A percentile compares a stretch with the other conserved stretches of the same genome.
Conservation (phyloP, 2,329 filamentous ascomycete genomes). For the Allantophomopsis cytisporea region DNA sequence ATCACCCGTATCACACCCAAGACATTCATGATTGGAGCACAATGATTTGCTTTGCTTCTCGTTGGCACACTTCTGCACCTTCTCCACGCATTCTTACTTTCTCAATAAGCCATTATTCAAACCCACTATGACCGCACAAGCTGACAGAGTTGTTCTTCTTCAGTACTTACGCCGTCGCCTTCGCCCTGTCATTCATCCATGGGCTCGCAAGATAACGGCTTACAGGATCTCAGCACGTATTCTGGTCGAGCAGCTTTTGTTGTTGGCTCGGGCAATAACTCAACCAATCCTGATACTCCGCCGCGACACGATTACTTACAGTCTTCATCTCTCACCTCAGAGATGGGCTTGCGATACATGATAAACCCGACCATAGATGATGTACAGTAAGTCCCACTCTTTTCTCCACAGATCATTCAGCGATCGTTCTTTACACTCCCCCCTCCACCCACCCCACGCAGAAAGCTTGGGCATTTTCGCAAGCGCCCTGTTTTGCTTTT, state of each 20-base stretch:
- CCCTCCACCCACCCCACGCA: conserved; percentile 3
- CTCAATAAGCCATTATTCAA: no score
- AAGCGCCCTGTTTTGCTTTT: background rate
- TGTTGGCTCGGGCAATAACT: no score
- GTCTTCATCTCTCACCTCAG: conserved; percentile 6
- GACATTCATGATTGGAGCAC: no score
- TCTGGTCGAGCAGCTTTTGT: conserved; percentile 11
- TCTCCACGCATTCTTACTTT: no score
- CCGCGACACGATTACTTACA: no score
- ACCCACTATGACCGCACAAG: no score
- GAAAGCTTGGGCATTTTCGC: background rate
- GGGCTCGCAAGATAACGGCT: conserved; percentile 21
- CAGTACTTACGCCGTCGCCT: no score
- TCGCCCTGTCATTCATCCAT: conserved; percentile 12
- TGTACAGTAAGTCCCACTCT: conserved; percentile 17
- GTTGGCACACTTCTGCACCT: no score
- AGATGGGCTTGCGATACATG: conserved; percentile 21
- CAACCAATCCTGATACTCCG: no score
- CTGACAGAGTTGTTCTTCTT: no score
- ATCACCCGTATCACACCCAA: no score
- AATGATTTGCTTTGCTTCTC: no score
- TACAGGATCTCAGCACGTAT: conserved; percentile 17
- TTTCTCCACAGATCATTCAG: conserved; percentile 1
- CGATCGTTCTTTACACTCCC: conserved; percentile 1
- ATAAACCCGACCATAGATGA: conserved; percentile 17